Percentiles rank a stretch among this genome's conserved stretches.
These are phyloP conservation scores for Mycena haematopus DNA, from an alignment of 768 basidiomycete genomes.

Conservation along the genomic window DNA sequence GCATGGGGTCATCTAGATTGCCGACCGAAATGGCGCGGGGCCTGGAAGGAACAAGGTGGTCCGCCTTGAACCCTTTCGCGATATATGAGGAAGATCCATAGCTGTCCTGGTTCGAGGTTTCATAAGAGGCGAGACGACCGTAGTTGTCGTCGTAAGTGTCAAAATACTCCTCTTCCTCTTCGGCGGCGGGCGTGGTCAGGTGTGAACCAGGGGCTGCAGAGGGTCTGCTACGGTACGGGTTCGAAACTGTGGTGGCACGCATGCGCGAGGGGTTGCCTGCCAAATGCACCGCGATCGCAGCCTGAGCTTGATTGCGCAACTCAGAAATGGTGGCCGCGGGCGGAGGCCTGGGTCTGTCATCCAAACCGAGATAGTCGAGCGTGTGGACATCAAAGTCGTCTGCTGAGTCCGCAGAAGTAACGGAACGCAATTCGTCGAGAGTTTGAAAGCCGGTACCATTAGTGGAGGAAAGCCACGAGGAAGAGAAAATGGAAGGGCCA, in stretches of 20 bases:
- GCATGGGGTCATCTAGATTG: constrained; percentile 80
- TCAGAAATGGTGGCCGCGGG: constrained; percentile 90
- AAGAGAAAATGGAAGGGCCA: constrained; percentile 88
- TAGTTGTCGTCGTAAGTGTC: constrained; percentile 62
- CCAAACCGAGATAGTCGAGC: constrained; percentile 94
- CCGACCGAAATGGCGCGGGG: constrained; percentile 92
- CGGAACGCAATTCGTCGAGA: constrained; percentile 83
- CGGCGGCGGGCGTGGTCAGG: constrained; percentile 67
- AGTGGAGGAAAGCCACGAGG: constrained; percentile 81
- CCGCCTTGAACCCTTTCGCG: constrained; percentile 78
- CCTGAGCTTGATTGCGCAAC: constrained; percentile 87
- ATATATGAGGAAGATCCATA: constrained; percentile 67
- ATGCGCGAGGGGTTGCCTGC: constrained; percentile 75
- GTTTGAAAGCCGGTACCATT: constrained; percentile 65
- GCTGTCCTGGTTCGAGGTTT: constrained; percentile 56
- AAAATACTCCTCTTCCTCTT: constrained; percentile 79
- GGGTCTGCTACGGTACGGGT: constrained; percentile 81
- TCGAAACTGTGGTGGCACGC: constrained; percentile 92
- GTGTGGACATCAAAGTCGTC: constrained; percentile 95
- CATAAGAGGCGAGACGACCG: constrained; percentile 65
- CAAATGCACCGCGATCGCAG: constrained; percentile 85
- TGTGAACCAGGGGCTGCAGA: constrained; percentile 61
- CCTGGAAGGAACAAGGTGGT: constrained; percentile 66
- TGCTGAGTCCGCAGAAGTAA: constrained; percentile 77
- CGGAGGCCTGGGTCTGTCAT: constrained; percentile 76